Base-by-base conservation (phyloP, 805 yeast genomes). In the Ogataea corticis region DNA sequence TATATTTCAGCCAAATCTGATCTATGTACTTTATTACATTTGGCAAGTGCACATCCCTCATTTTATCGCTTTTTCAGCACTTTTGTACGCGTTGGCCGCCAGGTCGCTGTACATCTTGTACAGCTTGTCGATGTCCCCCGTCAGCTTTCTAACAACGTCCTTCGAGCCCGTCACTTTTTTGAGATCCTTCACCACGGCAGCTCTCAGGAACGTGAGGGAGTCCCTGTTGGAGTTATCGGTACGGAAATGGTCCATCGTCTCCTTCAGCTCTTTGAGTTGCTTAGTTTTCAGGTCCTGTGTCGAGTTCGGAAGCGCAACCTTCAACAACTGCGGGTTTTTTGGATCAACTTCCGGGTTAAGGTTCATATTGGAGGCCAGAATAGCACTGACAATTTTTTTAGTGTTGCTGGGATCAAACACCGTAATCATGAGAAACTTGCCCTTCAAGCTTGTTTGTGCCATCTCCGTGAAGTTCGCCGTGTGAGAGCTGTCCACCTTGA, bases 321-420 rank as follows among this genome's bases (percentile, higher is more conserved):
- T 81, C 57, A 92, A 70, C 27, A 83, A 73, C 65, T 85, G 95
- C 28, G 83, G 81, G 61, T 85, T 86, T 43, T 78, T 70, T 1
- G 87, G 79, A 48, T 88, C 91, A 17, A 72, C 73, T 59, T 85
- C 91, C 1, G 98, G 96, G 48, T 83, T 88, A 72, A 92, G 66
- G 57, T 87, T 86, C 61, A 87, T 67, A 9, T 79, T 77, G 0
- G 91, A 73, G 1, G 78, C 84, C 48, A 88, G 63, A 15, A 92
- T 81, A 0, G 91, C 75, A 42, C 89, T 82, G 23, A 85, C 75
- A 23, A 92, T 77, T 49, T 77, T 74, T 55, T 87, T 85, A 32
- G 80, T 75, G 53, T 87, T 76, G 41, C 73, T 75, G 6, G 96
- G 96, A 58, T 92, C 97, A 64, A 85, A 92, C 2, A 90, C 91